Evolutionary conservation across 805 yeast species (phyloP), one percentile per base, ranked within the genome.

Genomic region (Starmerella cellae): DNA sequence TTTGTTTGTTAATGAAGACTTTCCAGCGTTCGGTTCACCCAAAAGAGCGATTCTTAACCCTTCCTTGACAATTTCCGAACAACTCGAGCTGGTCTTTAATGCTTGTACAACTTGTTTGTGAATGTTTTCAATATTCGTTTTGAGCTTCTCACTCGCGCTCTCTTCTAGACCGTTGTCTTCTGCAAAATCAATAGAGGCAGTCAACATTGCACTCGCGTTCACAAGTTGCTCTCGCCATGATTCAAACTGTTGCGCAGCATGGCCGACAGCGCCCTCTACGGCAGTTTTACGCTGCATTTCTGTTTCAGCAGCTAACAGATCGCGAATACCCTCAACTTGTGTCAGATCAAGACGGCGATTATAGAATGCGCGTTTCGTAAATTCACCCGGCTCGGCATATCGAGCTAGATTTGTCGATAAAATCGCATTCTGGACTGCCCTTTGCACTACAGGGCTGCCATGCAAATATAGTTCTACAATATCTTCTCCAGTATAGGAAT

Each of bases 1-100:
- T n/a, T 63, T 55, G 55, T 91, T 91, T 39, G 91, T 60, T 10
- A 91, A 61, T 1, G 95, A 82, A 3, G 95, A 85, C 57, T 91
- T 91, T 0, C 98, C 98, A 1, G 95, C 95, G 60, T 91, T 91
- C 1, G 98, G 95, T 5, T 94, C 91, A 0, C 98, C 98, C 13
- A 87, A 50, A 9, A 91, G 63, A 0, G 79, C 75, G 21, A 87
- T 54, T 44, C 73, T 74, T 23, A 88, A 75, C 1, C 98, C 98
- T 20, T 70, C 66, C 32, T 78, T 60, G 14, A 88, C 59, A 1
- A 87, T 63, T 50, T 77, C 81, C 2, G 49, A 36, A 37, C 52
- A 46, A 24, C 13, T 19, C n/a, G 23, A 28, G 28, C 40, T 32
- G 17, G 33, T 23, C 9, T 16, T 8, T 16, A 49, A 39, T 10